phyloP scores from a whole-genome alignment of 2,329 filamentous ascomycete genomes.

The Dendryphion nanum region DNA sequence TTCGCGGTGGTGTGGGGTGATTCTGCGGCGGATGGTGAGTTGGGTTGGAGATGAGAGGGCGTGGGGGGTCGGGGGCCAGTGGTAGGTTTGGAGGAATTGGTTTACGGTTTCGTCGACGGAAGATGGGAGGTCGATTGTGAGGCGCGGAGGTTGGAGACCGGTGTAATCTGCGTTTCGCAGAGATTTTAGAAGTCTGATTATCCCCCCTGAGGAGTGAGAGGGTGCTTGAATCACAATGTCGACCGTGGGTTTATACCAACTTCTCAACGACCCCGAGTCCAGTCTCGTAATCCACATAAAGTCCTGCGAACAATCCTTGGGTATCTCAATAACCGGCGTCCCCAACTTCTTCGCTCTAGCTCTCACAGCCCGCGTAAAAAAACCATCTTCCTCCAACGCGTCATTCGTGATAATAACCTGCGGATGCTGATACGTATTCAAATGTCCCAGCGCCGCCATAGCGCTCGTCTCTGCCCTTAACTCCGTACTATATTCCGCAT shows the following conservation, averaged over 20 bases:
- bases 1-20: slow-evolving; percentile 59
- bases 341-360: slow-evolving; percentile 52
- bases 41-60: slow-evolving; percentile 46
- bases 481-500: slow-evolving; percentile 66
- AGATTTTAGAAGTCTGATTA: slow-evolving; percentile 75
- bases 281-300: slow-evolving; percentile 77
- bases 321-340: slow-evolving; percentile 73
- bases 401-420: slow-evolving; percentile 74
- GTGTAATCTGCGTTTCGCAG: slow-evolving; percentile 74
- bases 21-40: slow-evolving; percentile 72
- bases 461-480: slow-evolving; percentile 65
- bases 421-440: slow-evolving; percentile 72
- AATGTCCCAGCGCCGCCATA: slow-evolving; percentile 65
- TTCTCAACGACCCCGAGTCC: slow-evolving; percentile 68
- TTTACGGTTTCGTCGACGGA: slow-evolving; percentile 65
- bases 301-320: slow-evolving; percentile 59
- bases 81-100: slow-evolving; percentile 61
- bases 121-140: slow-evolving; percentile 81
- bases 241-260: slow-evolving; percentile 74
- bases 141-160: slow-evolving; percentile 65
- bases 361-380: slow-evolving; percentile 63
- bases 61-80: slow-evolving; percentile 59
- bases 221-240: slow-evolving; percentile 83
- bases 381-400: slow-evolving; percentile 63
- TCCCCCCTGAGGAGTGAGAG: slow-evolving; percentile 66